Base-by-base conservation (phyloP, 805 yeast species). In the Saccharomyces mikatae region DNA sequence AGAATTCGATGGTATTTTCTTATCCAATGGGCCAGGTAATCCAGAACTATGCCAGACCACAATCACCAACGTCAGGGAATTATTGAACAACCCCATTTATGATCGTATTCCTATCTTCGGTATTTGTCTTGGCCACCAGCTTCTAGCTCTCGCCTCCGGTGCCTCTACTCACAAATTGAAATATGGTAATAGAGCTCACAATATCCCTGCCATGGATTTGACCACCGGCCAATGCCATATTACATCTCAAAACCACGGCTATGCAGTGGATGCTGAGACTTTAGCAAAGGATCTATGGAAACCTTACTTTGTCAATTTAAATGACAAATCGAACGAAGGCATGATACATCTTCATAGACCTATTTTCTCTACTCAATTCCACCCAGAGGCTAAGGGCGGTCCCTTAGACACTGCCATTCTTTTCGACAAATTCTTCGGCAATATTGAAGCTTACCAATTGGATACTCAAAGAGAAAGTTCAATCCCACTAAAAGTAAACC, bases 341-440 rank as follows among this genome's bases (percentile, higher is more conserved):
- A 90, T 94, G 96, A 86, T 83, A 65, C 99, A 94, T 73, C 79
- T 76, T 54, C 68, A 81, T 44, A 86, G 82, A 71, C 99, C 99
- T 52, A 87, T 92, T 54, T 94, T 92, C 75, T 89, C 97, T 41
- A 89, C 97, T 2, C 99, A 94, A 74, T 94, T 94, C 80, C 99
- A 94, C 71, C 99, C 99, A 50, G 99, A 94, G 74, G 98, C 99
- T 55, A 92, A 90, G 76, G 98, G 99, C 64, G 99, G 99, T 63
- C 99, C 99, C 56, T 79, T 87, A 65, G 99, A 94, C 73, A 87
- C 97, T 13, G 80, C 89, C 2, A 89, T 83, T 74, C 77, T 94
- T 71, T 94, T 94, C 64, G 98, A 94, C 77, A 89, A 84, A 72
- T 94, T 88, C 74, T 83, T 94, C 64, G 80, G 76, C 41, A 78